phyloP scores from a whole-genome alignment of 2,329 filamentous ascomycete species.

The Exophiala aquamarina region DNA sequence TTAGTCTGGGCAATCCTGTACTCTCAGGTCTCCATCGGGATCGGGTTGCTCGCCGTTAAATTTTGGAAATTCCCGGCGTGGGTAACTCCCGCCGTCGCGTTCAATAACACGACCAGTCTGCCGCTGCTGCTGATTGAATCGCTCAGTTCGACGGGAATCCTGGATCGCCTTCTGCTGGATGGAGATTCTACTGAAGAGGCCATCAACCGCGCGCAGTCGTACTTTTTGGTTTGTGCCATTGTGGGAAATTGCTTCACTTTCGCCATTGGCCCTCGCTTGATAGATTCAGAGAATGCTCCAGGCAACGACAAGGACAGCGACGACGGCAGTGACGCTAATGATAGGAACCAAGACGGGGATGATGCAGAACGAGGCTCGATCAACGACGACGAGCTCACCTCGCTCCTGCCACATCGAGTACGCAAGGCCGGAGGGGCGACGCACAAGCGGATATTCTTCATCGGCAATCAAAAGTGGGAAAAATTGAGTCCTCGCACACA shows the following conservation, averaged over 20 bases:
- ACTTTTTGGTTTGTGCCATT: constrained; percentile 66
- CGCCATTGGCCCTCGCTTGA: constrained; percentile 59
- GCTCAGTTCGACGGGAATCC: constrained; percentile 57
- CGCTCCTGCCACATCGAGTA: constrained; percentile 47
- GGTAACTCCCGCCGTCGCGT: constrained; percentile 54
- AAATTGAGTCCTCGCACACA: constrained; percentile 39
- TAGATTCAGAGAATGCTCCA: constrained; percentile 49
- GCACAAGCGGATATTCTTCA: constrained; percentile 27
- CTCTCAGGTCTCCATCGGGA: constrained; percentile 47
- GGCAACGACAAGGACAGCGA: constrained; percentile 28
- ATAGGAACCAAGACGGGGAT: not conserved
- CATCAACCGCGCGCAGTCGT: constrained; percentile 61
- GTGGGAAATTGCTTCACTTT: constrained; percentile 64
- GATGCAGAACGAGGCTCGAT: constrained; percentile 23
- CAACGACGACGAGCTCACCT: constrained; percentile 47
- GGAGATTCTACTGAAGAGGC: constrained; percentile 46
- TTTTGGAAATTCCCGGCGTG: constrained; percentile 52
- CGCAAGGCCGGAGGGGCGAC: constrained; percentile 14
- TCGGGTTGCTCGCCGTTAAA: constrained; percentile 44
- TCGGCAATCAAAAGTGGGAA: constrained; percentile 33
- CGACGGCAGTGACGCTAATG: constrained; percentile 30
- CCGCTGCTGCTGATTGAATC: constrained; percentile 54
- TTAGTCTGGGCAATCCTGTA: constrained; percentile 53
- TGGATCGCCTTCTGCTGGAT: constrained; percentile 48
- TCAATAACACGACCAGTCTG: constrained; percentile 58